Base-by-base conservation (phyloP, 2,329 filamentous ascomycete species). In the Colletotrichum spaethianum region DNA sequence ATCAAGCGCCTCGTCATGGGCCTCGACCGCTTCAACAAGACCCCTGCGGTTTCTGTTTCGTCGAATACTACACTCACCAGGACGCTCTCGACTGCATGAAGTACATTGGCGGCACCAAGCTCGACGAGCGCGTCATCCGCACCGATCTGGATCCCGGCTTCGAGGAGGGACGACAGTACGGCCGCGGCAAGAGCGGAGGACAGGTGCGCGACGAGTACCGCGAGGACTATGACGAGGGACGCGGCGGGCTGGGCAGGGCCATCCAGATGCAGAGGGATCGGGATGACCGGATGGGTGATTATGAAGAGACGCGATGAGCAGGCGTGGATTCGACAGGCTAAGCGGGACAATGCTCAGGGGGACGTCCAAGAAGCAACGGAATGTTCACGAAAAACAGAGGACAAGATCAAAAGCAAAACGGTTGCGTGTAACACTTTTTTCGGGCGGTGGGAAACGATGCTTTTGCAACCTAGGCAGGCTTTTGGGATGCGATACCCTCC, bases 1-100 rank as follows among this genome's bases (percentile, higher is more conserved):
- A 97, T 99, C 84, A 99, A 99, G 85, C 94, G 96, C 36, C 90
- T 99, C 59, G 91, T 99, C 75, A 99, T 99, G 96, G 96, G 96
- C 61, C 91, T 99, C 63, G 96, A 99, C 82, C 93, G 96, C 70
- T 98, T 96, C 87, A 93, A 93, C 83, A 99, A 99, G 86, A 99
- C 96, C 0, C 96, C 1, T 99, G 96, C 83, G 96, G 96, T 50
- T 99, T 99, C 88, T 99, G 96, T 87, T 99, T 99, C 80, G 96
- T 99, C 79, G 96, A 99, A 84, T 99, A 99, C 86, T 98, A 98
- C 86, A 98, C 93, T 38, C 96, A 98, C 82, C 93, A 98, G 80
- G 96, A 99, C 82, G 96, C 96, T 11, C 89, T 99, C 61, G 96
- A 99, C 82, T 98, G 96, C 84, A 92, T 99, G 92, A 99, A 98